Percentiles rank a stretch among this genome's conserved stretches.
Conservation (phyloP, 2,329 filamentous ascomycete genomes). For the Teratosphaeria viscida region DNA sequence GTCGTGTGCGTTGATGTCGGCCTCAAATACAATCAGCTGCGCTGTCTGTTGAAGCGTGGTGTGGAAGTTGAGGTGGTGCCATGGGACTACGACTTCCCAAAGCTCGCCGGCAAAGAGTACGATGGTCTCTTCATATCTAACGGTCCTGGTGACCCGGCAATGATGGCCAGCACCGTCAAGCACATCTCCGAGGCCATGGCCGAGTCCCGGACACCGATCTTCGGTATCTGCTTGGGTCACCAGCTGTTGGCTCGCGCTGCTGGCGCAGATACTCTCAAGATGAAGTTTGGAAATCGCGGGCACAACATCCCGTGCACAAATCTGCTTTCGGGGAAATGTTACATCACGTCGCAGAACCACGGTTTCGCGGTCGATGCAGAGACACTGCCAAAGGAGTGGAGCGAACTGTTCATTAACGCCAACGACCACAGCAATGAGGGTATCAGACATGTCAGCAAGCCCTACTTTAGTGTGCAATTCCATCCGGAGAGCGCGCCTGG, state of each 20-base stretch:
- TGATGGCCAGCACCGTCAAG: conserved; percentile 67
- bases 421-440: conserved; percentile 98
- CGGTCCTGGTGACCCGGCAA: conserved; percentile 88
- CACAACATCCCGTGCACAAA: conserved; percentile 98
- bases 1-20: conserved; percentile 92
- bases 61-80: conserved; percentile 91
- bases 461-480: conserved; percentile 99
- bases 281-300: conserved; percentile 98
- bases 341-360: conserved; percentile 98
- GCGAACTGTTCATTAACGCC: conserved; percentile 92
- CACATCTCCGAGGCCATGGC: conserved; percentile 68
- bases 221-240: conserved; percentile 93
- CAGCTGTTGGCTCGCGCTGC: conserved; percentile 83
- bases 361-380: conserved; percentile 83
- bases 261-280: conserved; percentile 78
- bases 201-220: conserved; percentile 74
- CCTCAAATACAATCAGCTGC: conserved; percentile 95
- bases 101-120: conserved; percentile 68
- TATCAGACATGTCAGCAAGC: conserved; percentile 74
- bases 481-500: conserved; percentile 95
- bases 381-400: conserved; percentile 69
- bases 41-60: conserved; percentile 81
- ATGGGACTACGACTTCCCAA: conserved; percentile 87
- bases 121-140: conserved; percentile 98
- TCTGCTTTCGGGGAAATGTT: conserved; percentile 88